These are phyloP conservation scores for Periglandula ipomoeae DNA, from an alignment of 2,329 filamentous ascomycete species.

Conservation along the genomic window DNA sequence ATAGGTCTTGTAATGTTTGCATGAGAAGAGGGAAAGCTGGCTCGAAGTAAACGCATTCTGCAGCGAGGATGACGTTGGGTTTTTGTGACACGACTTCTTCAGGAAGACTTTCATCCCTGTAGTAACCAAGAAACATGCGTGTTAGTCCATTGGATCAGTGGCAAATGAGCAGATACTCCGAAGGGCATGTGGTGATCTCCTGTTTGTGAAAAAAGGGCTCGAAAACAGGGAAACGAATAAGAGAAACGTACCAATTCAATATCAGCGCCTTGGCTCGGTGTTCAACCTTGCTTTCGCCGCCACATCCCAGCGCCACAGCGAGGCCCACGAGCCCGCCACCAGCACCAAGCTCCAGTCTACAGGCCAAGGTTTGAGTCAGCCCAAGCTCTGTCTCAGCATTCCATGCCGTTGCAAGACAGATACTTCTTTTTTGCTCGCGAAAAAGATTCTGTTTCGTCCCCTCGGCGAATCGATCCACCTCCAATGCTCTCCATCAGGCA, in stretches of 20 bases:
- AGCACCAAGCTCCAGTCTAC: conserved; percentile 81
- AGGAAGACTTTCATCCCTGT: conserved; percentile 53
- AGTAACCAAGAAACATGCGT: background rate
- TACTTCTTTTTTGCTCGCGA: no score
- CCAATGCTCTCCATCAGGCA: no score
- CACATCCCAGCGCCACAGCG: conserved; percentile 48
- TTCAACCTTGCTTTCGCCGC: conserved; percentile 44
- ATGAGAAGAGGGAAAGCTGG: conserved; percentile 85
- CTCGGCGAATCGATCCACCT: no score
- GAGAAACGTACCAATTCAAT: conserved; percentile 63
- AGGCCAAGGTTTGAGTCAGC: conserved; percentile 14
- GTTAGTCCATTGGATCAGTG: conserved; percentile 5
- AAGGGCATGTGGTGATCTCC: background rate
- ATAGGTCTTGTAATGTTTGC: conserved; percentile 64
- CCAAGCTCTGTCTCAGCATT: background rate
- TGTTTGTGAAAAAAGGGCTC: background rate
- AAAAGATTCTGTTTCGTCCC: no score
- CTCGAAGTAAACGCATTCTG: conserved; percentile 96
- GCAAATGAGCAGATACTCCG: background rate
- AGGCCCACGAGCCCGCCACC: conserved; percentile 80
- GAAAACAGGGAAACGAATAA: no score
- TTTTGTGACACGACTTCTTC: conserved; percentile 42
- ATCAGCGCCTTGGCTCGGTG: conserved; percentile 56
- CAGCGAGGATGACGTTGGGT: conserved; percentile 81
- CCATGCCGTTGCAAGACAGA: background rate